Evolutionary conservation across 2,329 filamentous ascomycete species (phyloP).

Genomic region (Macroventuria anomochaeta): DNA sequence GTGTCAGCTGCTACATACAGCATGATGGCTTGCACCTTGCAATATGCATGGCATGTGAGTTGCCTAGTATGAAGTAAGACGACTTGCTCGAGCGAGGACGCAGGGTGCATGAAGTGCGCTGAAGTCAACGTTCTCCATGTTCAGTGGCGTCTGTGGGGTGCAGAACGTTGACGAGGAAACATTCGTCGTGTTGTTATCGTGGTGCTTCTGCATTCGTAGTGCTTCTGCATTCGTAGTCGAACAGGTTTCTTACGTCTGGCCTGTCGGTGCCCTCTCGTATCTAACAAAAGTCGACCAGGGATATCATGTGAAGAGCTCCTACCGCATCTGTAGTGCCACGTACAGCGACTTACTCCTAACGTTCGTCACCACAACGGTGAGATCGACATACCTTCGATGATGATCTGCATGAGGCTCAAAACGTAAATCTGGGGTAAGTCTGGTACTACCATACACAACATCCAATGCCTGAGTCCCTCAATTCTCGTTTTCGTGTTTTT

Average conservation of each 20-base stretch:
- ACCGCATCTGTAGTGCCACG: background rate
- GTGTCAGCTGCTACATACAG: too few species aligned
- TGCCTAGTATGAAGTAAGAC: too few species aligned
- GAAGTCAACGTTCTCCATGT: too few species aligned
- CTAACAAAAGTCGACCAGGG: background rate
- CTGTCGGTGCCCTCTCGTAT: too few species aligned
- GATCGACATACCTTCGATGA: background rate
- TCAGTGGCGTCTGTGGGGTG: too few species aligned
- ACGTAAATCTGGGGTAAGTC: background rate
- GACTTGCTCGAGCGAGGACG: too few species aligned
- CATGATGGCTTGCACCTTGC: too few species aligned
- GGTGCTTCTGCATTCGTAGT: too few species aligned
- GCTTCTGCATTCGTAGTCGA: background rate
- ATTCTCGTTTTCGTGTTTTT: background rate
- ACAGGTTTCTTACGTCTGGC: background rate
- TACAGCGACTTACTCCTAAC: background rate
- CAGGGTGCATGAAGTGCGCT: too few species aligned
- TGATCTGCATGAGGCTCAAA: conserved; percentile 12
- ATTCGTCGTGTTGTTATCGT: too few species aligned
- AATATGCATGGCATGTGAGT: too few species aligned
- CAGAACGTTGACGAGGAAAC: too few species aligned
- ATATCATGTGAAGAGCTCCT: background rate
- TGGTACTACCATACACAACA: conserved; percentile 6
- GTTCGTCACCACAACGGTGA: conserved; percentile 1
- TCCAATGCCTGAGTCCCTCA: conserved; percentile 1